Evolutionary conservation across 176 grass and related monocot species (phyloP).

Genomic region (Oryza meyeriana): DNA sequence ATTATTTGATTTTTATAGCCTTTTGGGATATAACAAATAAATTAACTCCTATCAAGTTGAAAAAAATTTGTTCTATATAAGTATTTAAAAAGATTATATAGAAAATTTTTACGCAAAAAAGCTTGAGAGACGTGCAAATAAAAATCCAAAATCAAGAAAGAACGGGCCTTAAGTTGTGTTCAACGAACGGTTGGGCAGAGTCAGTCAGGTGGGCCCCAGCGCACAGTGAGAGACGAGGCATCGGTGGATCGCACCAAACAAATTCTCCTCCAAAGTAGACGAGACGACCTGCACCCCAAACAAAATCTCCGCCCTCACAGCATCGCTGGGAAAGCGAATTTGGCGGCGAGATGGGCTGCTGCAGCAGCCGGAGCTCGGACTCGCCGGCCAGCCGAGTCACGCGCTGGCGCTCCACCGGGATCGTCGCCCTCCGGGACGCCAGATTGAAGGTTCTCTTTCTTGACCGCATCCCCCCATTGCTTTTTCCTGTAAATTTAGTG

Average conservation of each 20-base stretch:
- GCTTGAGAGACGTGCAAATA: too few relatives aligned
- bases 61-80: too few relatives aligned
- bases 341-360: constrained; percentile 67
- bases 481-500: constrained; percentile 2
- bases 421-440: constrained; percentile 81
- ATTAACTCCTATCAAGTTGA: too few relatives aligned
- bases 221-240: not conserved
- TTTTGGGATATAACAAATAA: too few relatives aligned
- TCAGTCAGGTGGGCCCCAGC: too few relatives aligned
- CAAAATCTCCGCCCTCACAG: not conserved
- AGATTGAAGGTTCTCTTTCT: constrained; percentile 70
- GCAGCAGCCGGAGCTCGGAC: constrained; percentile 60
- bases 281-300: not conserved
- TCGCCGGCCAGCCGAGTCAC: constrained; percentile 64
- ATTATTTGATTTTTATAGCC: too few relatives aligned
- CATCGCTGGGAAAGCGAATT: not conserved
- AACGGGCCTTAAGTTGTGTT: too few relatives aligned
- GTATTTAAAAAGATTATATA: too few relatives aligned
- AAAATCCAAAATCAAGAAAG: too few relatives aligned
- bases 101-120: too few relatives aligned
- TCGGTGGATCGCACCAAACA: not conserved
- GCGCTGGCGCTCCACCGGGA: constrained; percentile 84
- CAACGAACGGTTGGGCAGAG: too few relatives aligned
- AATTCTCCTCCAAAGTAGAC: constrained; percentile 3
- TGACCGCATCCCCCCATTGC: not conserved